These are phyloP conservation scores for Prunus salicina DNA, from an alignment of 306 rosid species.

Conservation along the genomic window DNA sequence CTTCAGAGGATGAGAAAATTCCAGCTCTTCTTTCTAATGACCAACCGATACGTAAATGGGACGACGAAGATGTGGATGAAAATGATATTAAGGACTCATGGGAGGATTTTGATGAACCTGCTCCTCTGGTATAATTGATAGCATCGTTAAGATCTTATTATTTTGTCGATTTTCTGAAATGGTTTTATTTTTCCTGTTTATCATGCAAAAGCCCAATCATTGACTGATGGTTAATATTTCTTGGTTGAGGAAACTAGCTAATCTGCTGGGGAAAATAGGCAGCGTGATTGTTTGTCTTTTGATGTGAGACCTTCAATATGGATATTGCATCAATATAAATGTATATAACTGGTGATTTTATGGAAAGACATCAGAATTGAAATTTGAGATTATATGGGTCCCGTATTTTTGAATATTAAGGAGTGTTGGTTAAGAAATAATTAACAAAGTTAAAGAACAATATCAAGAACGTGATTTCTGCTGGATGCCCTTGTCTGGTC, in stretches of 20 bases:
- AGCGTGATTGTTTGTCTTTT: neutral
- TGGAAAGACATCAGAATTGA: neutral
- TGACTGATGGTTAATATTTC: neutral
- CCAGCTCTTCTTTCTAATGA: slow-evolving; percentile 45
- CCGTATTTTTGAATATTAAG: neutral
- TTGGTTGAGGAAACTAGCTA: neutral
- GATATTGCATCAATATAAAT: neutral
- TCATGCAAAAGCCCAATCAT: neutral
- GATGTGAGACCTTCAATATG: neutral
- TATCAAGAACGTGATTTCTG: neutral
- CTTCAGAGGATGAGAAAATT: slow-evolving; percentile 63
- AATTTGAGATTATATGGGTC: neutral
- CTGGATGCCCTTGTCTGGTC: neutral
- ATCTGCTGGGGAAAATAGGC: neutral
- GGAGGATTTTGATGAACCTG: slow-evolving; percentile 93
- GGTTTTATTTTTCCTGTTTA: neutral
- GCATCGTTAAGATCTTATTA: neutral
- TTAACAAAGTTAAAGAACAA: neutral
- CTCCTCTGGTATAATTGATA: slow-evolving; percentile 50
- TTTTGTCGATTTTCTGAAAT: neutral
- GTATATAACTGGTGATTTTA: neutral
- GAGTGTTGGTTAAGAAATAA: neutral
- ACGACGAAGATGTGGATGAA: slow-evolving; percentile 85
- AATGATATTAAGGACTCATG: slow-evolving; percentile 87
- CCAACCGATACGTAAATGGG: slow-evolving; percentile 67